A percentile compares a stretch with the other conserved stretches of the same genome.
Evolutionary conservation across 805 yeast species (phyloP).

Genomic region (Ogataea pini): DNA sequence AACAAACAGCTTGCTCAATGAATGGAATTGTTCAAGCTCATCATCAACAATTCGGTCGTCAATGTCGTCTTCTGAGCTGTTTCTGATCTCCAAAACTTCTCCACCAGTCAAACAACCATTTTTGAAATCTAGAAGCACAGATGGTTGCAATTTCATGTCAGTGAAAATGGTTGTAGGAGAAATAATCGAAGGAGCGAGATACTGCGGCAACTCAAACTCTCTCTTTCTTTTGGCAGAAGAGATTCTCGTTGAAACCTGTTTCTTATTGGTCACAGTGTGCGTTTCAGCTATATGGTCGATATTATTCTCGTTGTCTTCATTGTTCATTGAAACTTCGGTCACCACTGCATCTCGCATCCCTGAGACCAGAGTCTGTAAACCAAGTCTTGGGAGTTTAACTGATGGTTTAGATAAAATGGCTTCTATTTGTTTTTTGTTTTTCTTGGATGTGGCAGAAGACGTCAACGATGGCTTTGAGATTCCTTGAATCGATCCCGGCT

Average conservation of each 20-base stretch:
- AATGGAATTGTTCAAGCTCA: slow-evolving; percentile 38
- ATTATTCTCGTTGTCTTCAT: slow-evolving; percentile 42
- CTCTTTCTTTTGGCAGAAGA: slow-evolving; percentile 37
- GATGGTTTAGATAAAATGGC: slow-evolving; percentile 42
- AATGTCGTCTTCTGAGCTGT: slow-evolving; percentile 35
- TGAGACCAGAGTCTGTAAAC: slow-evolving; percentile 63
- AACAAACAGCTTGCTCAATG: slow-evolving; percentile 28
- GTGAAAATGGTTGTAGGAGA: slow-evolving; percentile 32
- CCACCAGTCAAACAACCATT: slow-evolving; percentile 9
- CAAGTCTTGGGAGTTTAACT: slow-evolving; percentile 60
- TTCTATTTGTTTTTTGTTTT: slow-evolving; percentile 27
- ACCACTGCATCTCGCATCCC: slow-evolving; percentile 48
- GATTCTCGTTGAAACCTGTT: slow-evolving; percentile 35
- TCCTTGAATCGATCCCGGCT: slow-evolving; percentile 8
- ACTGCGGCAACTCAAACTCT: slow-evolving; percentile 35
- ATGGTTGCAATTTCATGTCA: slow-evolving; percentile 33
- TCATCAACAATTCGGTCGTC: slow-evolving; percentile 28
- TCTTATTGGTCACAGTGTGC: slow-evolving; percentile 35
- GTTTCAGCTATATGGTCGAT: slow-evolving; percentile 46
- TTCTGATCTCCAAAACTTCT: slow-evolving; percentile 27
- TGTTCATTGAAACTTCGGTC: slow-evolving; percentile 29
- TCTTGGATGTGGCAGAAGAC: slow-evolving; percentile 18
- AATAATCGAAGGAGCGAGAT: slow-evolving; percentile 26
- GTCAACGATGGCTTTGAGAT: slow-evolving; percentile 6
- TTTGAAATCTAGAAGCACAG: slow-evolving; percentile 31